phyloP scores from a whole-genome alignment of 2,329 filamentous ascomycete genomes.

The Trichophyton simii region DNA sequence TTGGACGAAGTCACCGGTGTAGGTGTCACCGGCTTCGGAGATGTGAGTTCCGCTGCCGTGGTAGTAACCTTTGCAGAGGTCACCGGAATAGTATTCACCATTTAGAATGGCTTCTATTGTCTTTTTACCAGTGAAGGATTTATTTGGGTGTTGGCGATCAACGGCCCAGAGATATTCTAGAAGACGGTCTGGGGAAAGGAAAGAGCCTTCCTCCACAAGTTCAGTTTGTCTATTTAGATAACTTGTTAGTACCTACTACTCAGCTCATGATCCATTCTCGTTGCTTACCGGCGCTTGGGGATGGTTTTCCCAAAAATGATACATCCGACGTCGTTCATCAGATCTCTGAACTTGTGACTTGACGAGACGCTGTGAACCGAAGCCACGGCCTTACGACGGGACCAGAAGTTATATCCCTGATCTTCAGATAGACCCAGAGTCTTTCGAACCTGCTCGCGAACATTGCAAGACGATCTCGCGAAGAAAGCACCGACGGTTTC shows the following conservation, averaged over 20 bases:
- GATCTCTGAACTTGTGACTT: conserved; percentile 25
- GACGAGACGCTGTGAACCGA: conserved; percentile 21
- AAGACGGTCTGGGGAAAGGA: conserved; percentile 28
- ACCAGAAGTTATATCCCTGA: conserved; percentile 32
- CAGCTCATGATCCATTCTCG: no score
- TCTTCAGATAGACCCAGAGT: conserved; percentile 27
- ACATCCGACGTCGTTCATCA: conserved; percentile 12
- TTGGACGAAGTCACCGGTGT: conserved; percentile 43
- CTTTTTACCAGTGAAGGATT: conserved; percentile 34
- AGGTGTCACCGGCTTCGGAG: conserved; percentile 42
- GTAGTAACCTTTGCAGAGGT: conserved; percentile 37
- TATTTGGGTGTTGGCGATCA: conserved; percentile 34
- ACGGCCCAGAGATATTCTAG: conserved; percentile 35
- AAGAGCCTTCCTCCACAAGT: conserved; percentile 24
- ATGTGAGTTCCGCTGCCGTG: conserved; percentile 46
- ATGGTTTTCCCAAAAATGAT: conserved; percentile 1
- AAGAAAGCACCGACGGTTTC: conserved; percentile 32
- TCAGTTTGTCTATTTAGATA: conserved; percentile 20
- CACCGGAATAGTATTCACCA: conserved; percentile 45
- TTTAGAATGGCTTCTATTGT: conserved; percentile 43
- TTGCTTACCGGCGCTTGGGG: not conserved
- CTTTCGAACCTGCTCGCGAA: conserved; percentile 30
- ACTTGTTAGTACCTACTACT: not conserved
- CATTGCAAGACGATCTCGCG: conserved; percentile 27
- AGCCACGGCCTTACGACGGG: conserved; percentile 28